Conservation (phyloP, 148 eudicot genomes). For the Dianthus caryophyllus region DNA sequence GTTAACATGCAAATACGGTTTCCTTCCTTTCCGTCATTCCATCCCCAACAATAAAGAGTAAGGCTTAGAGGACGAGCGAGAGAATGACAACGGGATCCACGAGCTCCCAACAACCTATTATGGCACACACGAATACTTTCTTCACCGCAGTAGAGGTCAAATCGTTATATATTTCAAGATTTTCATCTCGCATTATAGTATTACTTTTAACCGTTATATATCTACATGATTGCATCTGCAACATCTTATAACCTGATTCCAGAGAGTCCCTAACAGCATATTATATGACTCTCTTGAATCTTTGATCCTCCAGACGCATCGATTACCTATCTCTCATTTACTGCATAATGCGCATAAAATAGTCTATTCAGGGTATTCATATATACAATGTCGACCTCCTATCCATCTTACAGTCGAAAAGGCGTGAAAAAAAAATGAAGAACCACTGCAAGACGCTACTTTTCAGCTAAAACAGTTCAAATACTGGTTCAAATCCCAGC, state of each 20-base stretch:
- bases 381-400: not conserved
- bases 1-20: not conserved
- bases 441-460: slow-evolving; percentile 1
- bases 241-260: not conserved
- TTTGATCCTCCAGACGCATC: not conserved
- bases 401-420: not conserved
- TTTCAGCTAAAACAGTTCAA: not conserved
- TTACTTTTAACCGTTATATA: not conserved
- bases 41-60: not conserved
- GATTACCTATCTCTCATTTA: not conserved
- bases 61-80: no score
- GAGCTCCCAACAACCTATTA: not conserved
- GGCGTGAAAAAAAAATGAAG: not conserved
- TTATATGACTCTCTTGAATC: not conserved
- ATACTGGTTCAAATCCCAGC: not conserved
- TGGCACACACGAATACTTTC: not conserved
- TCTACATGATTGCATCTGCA: not conserved
- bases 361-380: not conserved
- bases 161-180: not conserved
- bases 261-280: not conserved
- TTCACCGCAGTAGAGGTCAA: not conserved
- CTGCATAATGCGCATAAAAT: not conserved
- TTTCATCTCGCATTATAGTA: not conserved
- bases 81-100: no score
- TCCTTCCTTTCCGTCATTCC: no score